A percentile compares a stretch with the other conserved stretches of the same genome.
Conservation (phyloP, 495 filamentous ascomycete genomes). For the Astrocystis sublimbata region DNA sequence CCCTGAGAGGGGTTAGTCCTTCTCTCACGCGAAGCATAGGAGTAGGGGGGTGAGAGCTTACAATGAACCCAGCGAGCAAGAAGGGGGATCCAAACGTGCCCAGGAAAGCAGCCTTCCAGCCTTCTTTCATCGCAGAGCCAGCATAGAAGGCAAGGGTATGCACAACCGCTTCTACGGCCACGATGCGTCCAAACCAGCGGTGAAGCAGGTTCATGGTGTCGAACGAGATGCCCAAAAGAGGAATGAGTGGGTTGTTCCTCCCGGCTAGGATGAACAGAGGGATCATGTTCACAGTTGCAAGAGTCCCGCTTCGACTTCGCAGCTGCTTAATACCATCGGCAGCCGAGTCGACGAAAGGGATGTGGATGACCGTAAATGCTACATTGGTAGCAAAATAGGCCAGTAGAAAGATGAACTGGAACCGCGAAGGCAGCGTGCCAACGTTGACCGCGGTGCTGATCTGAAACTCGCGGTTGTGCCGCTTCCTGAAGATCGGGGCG, state of each 20-base stretch:
- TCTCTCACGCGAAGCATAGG: background rate
- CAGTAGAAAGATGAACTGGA: conserved; percentile 75
- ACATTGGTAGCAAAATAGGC: conserved; percentile 76
- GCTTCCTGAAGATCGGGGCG: conserved; percentile 75
- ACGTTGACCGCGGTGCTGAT: conserved; percentile 84
- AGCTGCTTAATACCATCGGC: conserved; percentile 51
- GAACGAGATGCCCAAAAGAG: conserved; percentile 81
- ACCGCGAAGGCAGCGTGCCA: conserved; percentile 83
- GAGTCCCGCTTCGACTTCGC: conserved; percentile 79
- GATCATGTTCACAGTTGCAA: conserved; percentile 88
- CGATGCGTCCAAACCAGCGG: conserved; percentile 90
- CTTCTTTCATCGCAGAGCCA: conserved; percentile 47
- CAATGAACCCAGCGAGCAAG: conserved; percentile 56
- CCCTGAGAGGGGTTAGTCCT: conserved; percentile 42
- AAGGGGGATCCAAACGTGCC: conserved; percentile 39
- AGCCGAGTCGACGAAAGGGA: conserved; percentile 63
- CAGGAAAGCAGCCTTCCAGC: conserved; percentile 48
- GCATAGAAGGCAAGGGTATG: conserved; percentile 69
- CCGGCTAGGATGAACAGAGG: conserved; percentile 84
- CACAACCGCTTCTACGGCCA: conserved; percentile 71
- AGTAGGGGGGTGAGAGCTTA: conserved; percentile 35
- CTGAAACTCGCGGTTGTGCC: conserved; percentile 87
- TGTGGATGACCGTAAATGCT: conserved; percentile 73
- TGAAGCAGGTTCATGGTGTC: conserved; percentile 96
- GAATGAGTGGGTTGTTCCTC: conserved; percentile 91